Conservation (phyloP, 225 moss, liverwort and hornwort species). For the Rhytidiadelphus loreus region DNA sequence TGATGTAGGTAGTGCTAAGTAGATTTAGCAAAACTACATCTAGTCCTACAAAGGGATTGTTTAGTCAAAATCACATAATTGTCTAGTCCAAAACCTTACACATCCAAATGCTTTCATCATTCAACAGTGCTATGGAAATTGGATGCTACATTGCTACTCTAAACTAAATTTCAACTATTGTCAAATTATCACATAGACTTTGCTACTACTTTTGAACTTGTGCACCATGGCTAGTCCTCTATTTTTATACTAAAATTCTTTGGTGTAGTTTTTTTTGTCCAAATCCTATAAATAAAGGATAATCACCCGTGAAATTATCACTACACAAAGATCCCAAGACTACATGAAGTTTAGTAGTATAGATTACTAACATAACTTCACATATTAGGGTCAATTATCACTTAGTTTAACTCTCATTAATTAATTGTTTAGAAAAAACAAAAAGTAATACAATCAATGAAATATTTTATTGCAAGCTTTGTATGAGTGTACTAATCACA, state of each 20-base stretch:
- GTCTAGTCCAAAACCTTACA: accelerated
- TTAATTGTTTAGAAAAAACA: background rate
- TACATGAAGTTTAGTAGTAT: background rate
- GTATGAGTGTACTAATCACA: too few relatives aligned
- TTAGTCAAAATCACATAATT: background rate
- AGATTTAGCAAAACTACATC: too few relatives aligned
- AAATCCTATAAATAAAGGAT: background rate
- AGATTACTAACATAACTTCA: accelerated
- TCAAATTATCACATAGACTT: background rate
- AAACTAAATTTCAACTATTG: background rate
- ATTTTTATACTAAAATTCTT: background rate
- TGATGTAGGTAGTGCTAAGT: background rate
- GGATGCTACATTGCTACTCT: too few relatives aligned
- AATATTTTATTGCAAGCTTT: too few relatives aligned
- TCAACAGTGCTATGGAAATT: background rate
- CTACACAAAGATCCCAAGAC: background rate
- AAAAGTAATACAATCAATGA: too few relatives aligned
- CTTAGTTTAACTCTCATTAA: background rate
- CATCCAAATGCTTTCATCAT: background rate
- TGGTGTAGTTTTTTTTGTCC: background rate
- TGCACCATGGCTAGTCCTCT: accelerated
- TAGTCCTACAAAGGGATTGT: background rate
- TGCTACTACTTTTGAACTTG: background rate
- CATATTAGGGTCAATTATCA: background rate
- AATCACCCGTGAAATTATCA: background rate